These are phyloP conservation scores for Kodamaea sagamina DNA, from an alignment of 805 yeast species.

Conservation along the genomic window DNA sequence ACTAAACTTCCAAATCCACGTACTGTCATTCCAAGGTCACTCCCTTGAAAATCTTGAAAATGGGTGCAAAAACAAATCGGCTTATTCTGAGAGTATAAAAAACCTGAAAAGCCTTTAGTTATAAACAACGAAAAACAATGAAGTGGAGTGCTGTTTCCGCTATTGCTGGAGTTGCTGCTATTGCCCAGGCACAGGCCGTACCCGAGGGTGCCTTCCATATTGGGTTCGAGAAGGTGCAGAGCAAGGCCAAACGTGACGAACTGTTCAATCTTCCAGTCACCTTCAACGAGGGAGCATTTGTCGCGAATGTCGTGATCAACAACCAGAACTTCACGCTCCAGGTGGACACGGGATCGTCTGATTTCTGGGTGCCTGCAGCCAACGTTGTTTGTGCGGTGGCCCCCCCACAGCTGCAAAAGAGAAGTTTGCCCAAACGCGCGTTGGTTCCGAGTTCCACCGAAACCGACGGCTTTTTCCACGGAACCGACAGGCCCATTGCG, in stretches of 20 bases:
- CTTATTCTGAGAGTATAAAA: too few relatives aligned
- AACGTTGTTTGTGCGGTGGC: neutral
- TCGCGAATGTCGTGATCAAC: neutral
- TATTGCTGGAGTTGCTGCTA: neutral
- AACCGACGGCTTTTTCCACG: too few relatives aligned
- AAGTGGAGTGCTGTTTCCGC: neutral
- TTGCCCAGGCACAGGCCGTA: neutral
- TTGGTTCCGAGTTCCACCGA: too few relatives aligned
- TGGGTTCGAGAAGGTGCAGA: neutral
- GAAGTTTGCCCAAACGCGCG: neutral
- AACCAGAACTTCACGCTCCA: neutral
- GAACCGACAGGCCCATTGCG: too few relatives aligned
- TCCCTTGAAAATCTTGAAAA: too few relatives aligned
- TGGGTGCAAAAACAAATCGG: neutral
- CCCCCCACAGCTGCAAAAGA: neutral
- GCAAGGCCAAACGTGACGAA: neutral
- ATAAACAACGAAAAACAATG: too few relatives aligned
- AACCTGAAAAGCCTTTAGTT: too few relatives aligned
- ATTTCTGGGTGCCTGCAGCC: constrained; percentile 1
- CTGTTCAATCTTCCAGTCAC: constrained; percentile 1
- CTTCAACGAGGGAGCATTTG: neutral
- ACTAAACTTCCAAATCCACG: too few relatives aligned
- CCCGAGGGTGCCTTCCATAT: neutral
- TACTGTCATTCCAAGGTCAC: too few relatives aligned
- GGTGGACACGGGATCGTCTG: constrained; percentile 2